Evolutionary conservation across 2,329 filamentous ascomycete species (phyloP).

Genomic region (Calonectria pseudoreteaudii): DNA sequence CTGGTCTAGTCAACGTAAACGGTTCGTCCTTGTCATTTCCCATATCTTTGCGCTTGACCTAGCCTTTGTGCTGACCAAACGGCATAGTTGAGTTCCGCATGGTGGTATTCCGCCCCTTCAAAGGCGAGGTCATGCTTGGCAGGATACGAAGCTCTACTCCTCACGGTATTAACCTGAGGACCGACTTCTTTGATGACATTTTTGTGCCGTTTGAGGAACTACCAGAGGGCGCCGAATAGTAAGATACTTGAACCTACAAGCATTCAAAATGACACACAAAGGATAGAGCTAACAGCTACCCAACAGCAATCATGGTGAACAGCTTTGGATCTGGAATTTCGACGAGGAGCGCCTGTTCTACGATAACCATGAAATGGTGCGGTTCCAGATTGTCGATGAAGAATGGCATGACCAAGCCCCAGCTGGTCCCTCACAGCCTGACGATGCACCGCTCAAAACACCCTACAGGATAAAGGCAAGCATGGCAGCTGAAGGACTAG

Average conservation of each 20-base stretch:
- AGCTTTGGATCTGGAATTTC: constrained; percentile 86
- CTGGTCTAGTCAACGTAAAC: constrained; percentile 93
- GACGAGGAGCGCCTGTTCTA: constrained; percentile 84
- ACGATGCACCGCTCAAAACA: constrained; percentile 71
- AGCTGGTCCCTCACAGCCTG: constrained; percentile 71
- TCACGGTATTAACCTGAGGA: constrained; percentile 80
- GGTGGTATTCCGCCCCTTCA: constrained; percentile 95
- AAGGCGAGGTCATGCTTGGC: constrained; percentile 89
- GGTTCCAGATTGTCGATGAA: constrained; percentile 87
- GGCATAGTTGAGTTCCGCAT: constrained; percentile 87
- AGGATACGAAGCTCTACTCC: constrained; percentile 81
- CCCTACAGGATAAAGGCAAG: constrained; percentile 77
- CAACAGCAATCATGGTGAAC: constrained; percentile 76
- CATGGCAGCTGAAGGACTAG: constrained; percentile 73
- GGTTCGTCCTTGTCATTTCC: constrained; percentile 61
- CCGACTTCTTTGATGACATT: constrained; percentile 96
- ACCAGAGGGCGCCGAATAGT: constrained; percentile 83
- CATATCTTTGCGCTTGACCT: too few relatives aligned
- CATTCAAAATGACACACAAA: not conserved
- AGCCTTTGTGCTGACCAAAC: constrained; percentile 19
- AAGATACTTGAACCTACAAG: constrained; percentile 41
- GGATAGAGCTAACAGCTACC: constrained; percentile 21
- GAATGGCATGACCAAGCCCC: constrained; percentile 92
- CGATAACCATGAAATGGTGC: constrained; percentile 89
- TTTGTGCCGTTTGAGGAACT: constrained; percentile 81